Conservation (phyloP, 1,284 basidiomycete species). For the Ceratobasidium sp. region DNA sequence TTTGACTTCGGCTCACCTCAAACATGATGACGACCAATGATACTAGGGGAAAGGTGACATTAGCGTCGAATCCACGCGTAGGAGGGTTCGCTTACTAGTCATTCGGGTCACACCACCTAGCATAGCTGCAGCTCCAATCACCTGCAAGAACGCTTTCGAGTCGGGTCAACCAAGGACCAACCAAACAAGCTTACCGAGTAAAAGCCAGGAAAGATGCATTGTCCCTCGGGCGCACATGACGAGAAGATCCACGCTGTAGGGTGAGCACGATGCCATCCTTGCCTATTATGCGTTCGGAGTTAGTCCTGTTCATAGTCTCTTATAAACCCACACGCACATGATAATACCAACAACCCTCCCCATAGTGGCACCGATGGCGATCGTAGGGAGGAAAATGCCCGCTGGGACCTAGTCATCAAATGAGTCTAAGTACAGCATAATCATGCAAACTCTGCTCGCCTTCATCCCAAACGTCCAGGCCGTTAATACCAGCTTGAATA, state of each 20-base stretch:
- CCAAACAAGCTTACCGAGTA: conserved; percentile 60
- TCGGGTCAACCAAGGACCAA: not conserved
- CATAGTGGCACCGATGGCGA: conserved; percentile 71
- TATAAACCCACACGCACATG: conserved; percentile 56
- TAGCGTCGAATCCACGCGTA: conserved; percentile 11
- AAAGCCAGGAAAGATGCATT: conserved; percentile 78
- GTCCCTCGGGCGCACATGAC: conserved; percentile 69
- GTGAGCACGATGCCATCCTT: conserved; percentile 65
- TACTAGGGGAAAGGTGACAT: conserved; percentile 52
- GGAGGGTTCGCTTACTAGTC: conserved; percentile 60
- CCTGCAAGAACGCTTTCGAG: not conserved
- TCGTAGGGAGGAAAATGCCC: conserved; percentile 75
- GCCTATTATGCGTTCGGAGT: conserved; percentile 52
- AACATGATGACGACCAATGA: conserved; percentile 76
- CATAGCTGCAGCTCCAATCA: conserved; percentile 81
- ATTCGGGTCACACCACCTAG: conserved; percentile 80
- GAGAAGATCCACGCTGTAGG: conserved; percentile 70
- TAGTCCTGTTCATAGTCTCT: not conserved
- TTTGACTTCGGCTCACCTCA: conserved; percentile 55
- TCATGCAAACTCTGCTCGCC: conserved; percentile 53
- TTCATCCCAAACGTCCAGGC: conserved; percentile 79
- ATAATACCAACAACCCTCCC: conserved; percentile 72
- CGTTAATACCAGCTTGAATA: conserved; percentile 65
- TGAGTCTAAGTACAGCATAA: conserved; percentile 1
- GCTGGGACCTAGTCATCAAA: conserved; percentile 62